These are phyloP conservation scores for Teunomyces barrocoloradensis DNA, from an alignment of 805 yeast species.

Conservation along the genomic window DNA sequence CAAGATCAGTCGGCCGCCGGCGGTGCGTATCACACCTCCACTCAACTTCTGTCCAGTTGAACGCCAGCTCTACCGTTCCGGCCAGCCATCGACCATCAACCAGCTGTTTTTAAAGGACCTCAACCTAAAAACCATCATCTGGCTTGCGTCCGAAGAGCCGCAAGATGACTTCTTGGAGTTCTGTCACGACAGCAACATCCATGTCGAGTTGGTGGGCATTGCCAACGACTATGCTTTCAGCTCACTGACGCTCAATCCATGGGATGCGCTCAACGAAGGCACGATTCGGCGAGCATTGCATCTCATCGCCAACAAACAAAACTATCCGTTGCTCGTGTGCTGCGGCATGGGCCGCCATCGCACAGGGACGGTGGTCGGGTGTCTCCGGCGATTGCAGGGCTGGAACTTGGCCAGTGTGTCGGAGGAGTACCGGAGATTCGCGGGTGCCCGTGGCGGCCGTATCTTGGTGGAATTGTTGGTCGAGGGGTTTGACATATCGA, in stretches of 20 bases:
- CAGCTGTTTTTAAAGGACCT: slow-evolving; percentile 79
- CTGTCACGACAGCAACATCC: slow-evolving; percentile 68
- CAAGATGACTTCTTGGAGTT: slow-evolving; percentile 82
- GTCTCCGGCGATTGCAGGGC: slow-evolving; percentile 88
- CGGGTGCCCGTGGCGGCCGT: slow-evolving; percentile 91
- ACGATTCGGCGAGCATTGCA: slow-evolving; percentile 78
- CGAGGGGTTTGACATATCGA: slow-evolving; percentile 50
- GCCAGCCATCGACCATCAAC: slow-evolving; percentile 93
- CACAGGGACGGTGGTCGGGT: slow-evolving; percentile 95
- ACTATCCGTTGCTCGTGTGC: slow-evolving; percentile 85
- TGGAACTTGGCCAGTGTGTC: slow-evolving; percentile 92
- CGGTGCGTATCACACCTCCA: slow-evolving; percentile 81
- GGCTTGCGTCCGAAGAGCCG: slow-evolving; percentile 97
- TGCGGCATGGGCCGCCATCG: slow-evolving; percentile 99
- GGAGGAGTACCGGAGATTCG: slow-evolving; percentile 91
- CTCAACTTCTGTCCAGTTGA: slow-evolving; percentile 95
- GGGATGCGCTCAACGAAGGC: slow-evolving; percentile 91
- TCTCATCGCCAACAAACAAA: slow-evolving; percentile 65
- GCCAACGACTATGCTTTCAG: slow-evolving; percentile 65
- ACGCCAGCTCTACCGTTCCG: slow-evolving; percentile 78
- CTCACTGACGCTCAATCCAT: slow-evolving; percentile 56
- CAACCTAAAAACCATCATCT: slow-evolving; percentile 73
- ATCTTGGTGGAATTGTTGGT: slow-evolving; percentile 87
- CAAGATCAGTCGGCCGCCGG: slow-evolving; percentile 49
- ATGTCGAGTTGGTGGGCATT: slow-evolving; percentile 78